Conservation (phyloP, 2,329 filamentous ascomycete species). For the Byssothecium circinans region DNA sequence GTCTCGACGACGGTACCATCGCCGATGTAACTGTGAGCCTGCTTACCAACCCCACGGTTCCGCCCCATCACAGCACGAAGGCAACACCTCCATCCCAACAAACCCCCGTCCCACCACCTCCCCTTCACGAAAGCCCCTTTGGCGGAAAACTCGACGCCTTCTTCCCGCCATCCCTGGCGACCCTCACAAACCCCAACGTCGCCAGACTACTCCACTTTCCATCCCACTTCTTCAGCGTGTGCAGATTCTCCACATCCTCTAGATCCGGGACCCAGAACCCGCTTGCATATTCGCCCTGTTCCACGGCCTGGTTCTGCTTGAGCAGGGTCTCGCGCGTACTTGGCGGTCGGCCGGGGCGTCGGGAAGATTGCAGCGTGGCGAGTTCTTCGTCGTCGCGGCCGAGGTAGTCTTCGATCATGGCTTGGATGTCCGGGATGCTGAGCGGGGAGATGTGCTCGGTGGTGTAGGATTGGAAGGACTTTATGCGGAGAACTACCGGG, state of each 20-base stretch:
- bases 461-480: conserved; percentile 71
- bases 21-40: too few species aligned
- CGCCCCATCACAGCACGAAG: too few species aligned
- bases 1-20: too few species aligned
- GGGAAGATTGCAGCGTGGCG: conserved; percentile 64
- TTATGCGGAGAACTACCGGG: conserved; percentile 63
- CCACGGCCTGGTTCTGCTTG: conserved; percentile 67
- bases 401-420: conserved; percentile 49
- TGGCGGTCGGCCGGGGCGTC: conserved; percentile 77
- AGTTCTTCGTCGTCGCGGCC: conserved; percentile 73
- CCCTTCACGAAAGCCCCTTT: conserved; percentile 42
- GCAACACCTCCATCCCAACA: too few species aligned
- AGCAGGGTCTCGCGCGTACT: conserved; percentile 76
- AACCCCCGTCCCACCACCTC: background rate
- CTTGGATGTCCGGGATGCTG: conserved; percentile 59
- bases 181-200: conserved; percentile 73
- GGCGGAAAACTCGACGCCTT: conserved; percentile 80
- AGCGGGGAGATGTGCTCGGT: conserved; percentile 53
- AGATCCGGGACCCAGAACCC: conserved; percentile 90
- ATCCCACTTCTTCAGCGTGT: conserved; percentile 72
- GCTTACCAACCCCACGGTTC: too few species aligned
- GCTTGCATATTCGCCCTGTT: conserved; percentile 77
- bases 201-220: conserved; percentile 81
- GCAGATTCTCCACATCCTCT: conserved; percentile 64
- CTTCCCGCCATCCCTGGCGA: conserved; percentile 66